A percentile compares a stretch with the other conserved stretches of the same genome.
These are phyloP conservation scores for Karstenula rhodostoma DNA, from an alignment of 2,329 filamentous ascomycete genomes.

Conservation along the genomic window DNA sequence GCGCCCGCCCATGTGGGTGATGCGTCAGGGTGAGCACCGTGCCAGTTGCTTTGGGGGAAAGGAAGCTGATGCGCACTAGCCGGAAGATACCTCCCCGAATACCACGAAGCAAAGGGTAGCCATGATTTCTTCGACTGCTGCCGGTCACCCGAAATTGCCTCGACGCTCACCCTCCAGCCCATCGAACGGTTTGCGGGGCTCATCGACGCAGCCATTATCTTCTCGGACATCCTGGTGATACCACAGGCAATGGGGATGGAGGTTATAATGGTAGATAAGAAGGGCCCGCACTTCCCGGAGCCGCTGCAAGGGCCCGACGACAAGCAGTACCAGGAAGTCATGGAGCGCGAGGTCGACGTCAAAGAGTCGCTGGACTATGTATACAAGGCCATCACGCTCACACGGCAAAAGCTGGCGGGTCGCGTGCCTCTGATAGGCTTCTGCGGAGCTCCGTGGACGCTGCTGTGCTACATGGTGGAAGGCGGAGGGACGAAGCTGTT, in stretches of 20 bases:
- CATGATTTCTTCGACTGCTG: conserved; percentile 99
- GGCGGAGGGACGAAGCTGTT: conserved; percentile 96
- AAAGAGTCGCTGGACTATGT: conserved; percentile 88
- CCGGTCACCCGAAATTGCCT: conserved; percentile 89
- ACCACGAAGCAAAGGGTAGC: conserved; percentile 90
- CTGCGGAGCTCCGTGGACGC: conserved; percentile 94
- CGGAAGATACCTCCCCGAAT: conserved; percentile 96
- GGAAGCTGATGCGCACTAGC: conserved; percentile 63
- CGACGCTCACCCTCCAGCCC: conserved; percentile 91
- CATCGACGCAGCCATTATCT: conserved; percentile 97
- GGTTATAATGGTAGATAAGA: conserved; percentile 98
- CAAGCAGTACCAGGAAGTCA: conserved; percentile 79
- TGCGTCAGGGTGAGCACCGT: conserved; percentile 83
- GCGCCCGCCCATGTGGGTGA: conserved; percentile 96
- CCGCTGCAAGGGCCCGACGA: conserved; percentile 83
- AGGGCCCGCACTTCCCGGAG: conserved; percentile 91
- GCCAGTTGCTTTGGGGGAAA: conserved; percentile 1
- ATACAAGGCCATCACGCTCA: conserved; percentile 93
- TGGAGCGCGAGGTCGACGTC: conserved; percentile 83
- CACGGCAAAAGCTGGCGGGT: conserved; percentile 84
- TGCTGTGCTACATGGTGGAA: conserved; percentile 99
- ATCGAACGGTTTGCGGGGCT: conserved; percentile 90
- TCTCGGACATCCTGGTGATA: conserved; percentile 97
- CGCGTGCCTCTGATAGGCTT: conserved; percentile 95
- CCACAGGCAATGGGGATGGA: conserved; percentile 98